Base-by-base conservation (phyloP, 78 protist species). In the Isochrysis galbana region DNA sequence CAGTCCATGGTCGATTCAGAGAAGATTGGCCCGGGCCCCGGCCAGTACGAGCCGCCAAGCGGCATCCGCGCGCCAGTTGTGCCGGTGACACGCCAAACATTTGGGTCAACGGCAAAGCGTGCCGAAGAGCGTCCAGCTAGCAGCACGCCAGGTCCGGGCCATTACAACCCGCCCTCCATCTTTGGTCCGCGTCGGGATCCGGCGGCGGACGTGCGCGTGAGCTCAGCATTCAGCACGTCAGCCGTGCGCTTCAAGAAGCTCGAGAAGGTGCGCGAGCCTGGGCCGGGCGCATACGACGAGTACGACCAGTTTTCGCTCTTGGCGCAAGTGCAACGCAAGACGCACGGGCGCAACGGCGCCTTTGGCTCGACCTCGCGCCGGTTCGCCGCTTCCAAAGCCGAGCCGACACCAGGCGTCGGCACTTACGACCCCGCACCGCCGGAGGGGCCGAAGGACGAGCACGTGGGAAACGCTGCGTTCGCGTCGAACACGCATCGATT, bases 291-390 rank as follows among this genome's bases (percentile, higher is more conserved):
- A 0, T 78, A 78, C 82, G 82, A 72, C 42, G 42, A 5, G n/a
- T 5, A 34, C 82, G 82, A 72, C 42, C 82, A 72, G 82, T 42
- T 36, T 21, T 17, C 17, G 25, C 36, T 72, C 82, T 11, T 72
- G 14, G 42, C 22, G 14, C 46, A 5, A 19, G 21, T 72, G 42
- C 17, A 34, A 3, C 36, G 42, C 42, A 29, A 36, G 82, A 25
- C 82, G 17, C 82, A 72, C 82, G 82, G 82, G 23, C 82, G 82
- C 36, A 29, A 72, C 42, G 82, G 82, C 82, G 82, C 21, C 82
- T 72, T 72, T 42, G 82, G 82, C 36, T 72, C 82, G n/a, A 72
- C 82, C 46, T 36, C 82, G 82, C 82, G 82, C 36, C 36, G 82
- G 21, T 72, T 72, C 82, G 46, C 32, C 21, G 4, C 82, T 5